These are phyloP conservation scores for Periconia sp. DNA, from an alignment of 2,329 filamentous ascomycete genomes.

Conservation along the genomic window DNA sequence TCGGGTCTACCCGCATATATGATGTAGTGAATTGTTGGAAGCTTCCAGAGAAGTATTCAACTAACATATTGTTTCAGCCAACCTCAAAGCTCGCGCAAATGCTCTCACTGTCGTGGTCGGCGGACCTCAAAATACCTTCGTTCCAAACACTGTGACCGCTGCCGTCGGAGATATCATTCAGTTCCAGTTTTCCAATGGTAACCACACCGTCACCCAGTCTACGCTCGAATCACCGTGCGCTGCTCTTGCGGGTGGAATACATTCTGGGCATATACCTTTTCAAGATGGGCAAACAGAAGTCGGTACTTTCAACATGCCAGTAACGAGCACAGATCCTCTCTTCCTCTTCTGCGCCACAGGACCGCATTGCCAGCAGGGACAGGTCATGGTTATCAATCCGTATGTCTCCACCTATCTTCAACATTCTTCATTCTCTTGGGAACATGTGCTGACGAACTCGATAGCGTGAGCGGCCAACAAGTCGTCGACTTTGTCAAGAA, in stretches of 20 bases:
- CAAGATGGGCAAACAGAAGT: constrained; percentile 30
- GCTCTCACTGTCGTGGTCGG: constrained; percentile 35
- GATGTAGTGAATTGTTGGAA: no score
- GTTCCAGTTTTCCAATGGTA: constrained; percentile 29
- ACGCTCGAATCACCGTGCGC: constrained; percentile 26
- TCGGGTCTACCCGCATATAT: no score
- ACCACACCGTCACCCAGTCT: constrained; percentile 36
- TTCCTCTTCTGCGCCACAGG: constrained; percentile 36
- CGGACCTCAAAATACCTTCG: constrained; percentile 31
- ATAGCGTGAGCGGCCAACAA: constrained; percentile 20
- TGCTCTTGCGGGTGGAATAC: constrained; percentile 28
- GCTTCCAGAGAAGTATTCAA: no score
- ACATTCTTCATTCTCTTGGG: background rate
- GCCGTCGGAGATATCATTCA: constrained; percentile 3
- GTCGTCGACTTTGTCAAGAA: constrained; percentile 29
- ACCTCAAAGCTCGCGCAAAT: constrained; percentile 23
- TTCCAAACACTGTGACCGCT: constrained; percentile 28
- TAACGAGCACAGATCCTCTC: constrained; percentile 30
- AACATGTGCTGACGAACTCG: background rate
- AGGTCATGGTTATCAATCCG: constrained; percentile 33
- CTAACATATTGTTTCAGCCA: constrained; percentile 6
- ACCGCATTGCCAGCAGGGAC: constrained; percentile 32
- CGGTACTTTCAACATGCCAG: constrained; percentile 34
- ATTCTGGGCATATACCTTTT: constrained; percentile 35
- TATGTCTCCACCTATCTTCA: constrained; percentile 4